These are phyloP conservation scores for Phytophthora pini DNA, from an alignment of 352 stramenopile species.

Conservation along the genomic window DNA sequence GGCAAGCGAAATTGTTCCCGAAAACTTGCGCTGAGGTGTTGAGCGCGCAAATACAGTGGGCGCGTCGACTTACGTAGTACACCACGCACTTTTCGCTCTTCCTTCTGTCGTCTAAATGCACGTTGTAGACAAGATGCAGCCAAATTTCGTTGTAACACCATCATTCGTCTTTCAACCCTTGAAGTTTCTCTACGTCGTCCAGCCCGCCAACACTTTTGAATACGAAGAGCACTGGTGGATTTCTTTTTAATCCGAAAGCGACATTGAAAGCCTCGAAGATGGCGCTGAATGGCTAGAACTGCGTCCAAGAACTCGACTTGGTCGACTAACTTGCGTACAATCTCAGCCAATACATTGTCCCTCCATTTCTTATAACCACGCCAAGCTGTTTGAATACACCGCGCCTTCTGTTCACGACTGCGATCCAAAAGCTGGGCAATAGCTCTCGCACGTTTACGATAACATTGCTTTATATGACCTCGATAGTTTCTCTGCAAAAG, in stretches of 20 bases:
- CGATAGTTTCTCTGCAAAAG: constrained; percentile 34
- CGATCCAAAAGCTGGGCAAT: constrained; percentile 16
- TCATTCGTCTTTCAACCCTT: constrained; percentile 35
- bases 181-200: constrained; percentile 10
- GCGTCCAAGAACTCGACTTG: constrained; percentile 54
- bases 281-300: constrained; percentile 51
- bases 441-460: constrained; percentile 3
- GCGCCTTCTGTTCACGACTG: constrained; percentile 18
- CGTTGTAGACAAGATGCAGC: constrained; percentile 63
- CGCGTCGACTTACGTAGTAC: constrained; percentile 42
- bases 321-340: constrained; percentile 42
- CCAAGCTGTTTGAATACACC: constrained; percentile 45
- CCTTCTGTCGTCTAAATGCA: constrained; percentile 40
- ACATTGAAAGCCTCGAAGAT: constrained; percentile 52
- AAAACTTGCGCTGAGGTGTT: constrained; percentile 32
- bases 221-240: constrained; percentile 27
- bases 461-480: not conserved
- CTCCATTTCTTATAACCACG: constrained; percentile 39
- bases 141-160: constrained; percentile 31
- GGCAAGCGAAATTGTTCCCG: constrained; percentile 35
- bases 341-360: constrained; percentile 23
- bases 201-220: constrained; percentile 54
- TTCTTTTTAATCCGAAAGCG: constrained; percentile 40
- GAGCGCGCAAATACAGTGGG: constrained; percentile 58
- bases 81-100: constrained; percentile 37